Percentiles rank a stretch among this genome's conserved stretches.
These are phyloP conservation scores for Leccinum subgranulosum DNA, from an alignment of 768 basidiomycete species.

Conservation along the genomic window DNA sequence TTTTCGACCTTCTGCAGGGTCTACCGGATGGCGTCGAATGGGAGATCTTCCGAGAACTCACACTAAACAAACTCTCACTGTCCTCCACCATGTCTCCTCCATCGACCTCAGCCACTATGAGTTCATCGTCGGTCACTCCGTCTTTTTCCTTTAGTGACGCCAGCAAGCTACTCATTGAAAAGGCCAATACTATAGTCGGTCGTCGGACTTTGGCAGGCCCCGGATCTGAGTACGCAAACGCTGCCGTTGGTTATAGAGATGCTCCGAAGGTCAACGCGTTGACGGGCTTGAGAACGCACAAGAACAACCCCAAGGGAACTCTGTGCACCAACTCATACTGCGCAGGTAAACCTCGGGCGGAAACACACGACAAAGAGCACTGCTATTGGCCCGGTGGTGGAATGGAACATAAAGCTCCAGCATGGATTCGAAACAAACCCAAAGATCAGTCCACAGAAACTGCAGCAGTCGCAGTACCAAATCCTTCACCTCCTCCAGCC, in stretches of 20 bases:
- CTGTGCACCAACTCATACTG: too few species aligned
- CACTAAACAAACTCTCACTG: neutral
- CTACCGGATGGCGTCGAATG: neutral
- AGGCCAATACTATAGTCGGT: neutral
- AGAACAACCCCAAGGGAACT: neutral
- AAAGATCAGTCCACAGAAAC: too few species aligned
- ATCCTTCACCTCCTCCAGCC: too few species aligned
- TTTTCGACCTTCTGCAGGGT: neutral
- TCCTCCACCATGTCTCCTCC: neutral
- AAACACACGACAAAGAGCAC: neutral
- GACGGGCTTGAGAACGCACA: neutral
- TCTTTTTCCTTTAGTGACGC: neutral
- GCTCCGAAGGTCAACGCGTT: neutral
- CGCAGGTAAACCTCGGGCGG: neutral
- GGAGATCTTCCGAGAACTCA: neutral
- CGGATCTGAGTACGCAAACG: neutral
- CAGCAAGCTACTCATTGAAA: neutral
- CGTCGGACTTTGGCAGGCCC: neutral
- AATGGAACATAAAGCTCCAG: neutral
- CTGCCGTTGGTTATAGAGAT: neutral
- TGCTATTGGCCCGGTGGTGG: neutral
- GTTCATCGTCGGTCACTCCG: too few species aligned
- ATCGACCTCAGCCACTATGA: too few species aligned
- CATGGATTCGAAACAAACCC: too few species aligned
- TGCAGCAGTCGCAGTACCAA: too few species aligned